These are phyloP conservation scores for Mycena rebaudengoi DNA, from an alignment of 768 basidiomycete species.

Conservation along the genomic window DNA sequence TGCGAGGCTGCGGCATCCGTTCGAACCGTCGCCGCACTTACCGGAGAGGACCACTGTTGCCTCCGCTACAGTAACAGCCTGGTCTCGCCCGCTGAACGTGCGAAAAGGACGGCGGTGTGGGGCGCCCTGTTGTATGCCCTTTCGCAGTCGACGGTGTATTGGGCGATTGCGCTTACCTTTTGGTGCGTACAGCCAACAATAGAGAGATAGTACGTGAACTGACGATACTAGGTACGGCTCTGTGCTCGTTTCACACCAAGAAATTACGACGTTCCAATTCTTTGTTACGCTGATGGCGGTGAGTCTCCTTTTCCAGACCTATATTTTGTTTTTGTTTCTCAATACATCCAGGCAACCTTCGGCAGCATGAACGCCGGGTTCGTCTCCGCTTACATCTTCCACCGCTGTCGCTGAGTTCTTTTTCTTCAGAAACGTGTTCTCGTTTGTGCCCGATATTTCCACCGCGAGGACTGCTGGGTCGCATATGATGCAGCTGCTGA, in stretches of 20 bases:
- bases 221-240: too few species aligned
- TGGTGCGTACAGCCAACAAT: too few species aligned
- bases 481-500: conserved; percentile 49
- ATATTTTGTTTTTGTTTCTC: not conserved
- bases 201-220: too few species aligned
- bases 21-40: conserved; percentile 87
- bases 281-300: conserved; percentile 84
- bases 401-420: not conserved
- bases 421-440: not conserved
- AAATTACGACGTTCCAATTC: conserved; percentile 69
- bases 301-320: conserved; percentile 8
- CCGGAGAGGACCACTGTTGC: conserved; percentile 82
- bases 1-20: conserved; percentile 92
- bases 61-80: conserved; percentile 67
- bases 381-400: conserved; percentile 31
- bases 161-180: not conserved
- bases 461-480: conserved; percentile 86
- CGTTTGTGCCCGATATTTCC: conserved; percentile 74
- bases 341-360: conserved; percentile 11
- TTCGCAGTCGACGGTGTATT: not conserved
- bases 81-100: not conserved
- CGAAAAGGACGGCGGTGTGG: not conserved
- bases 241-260: conserved; percentile 58
- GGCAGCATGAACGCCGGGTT: conserved; percentile 16
- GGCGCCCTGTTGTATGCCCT: not conserved